Conservation (phyloP, 768 basidiomycete genomes). For the Podaxis sp. region DNA sequence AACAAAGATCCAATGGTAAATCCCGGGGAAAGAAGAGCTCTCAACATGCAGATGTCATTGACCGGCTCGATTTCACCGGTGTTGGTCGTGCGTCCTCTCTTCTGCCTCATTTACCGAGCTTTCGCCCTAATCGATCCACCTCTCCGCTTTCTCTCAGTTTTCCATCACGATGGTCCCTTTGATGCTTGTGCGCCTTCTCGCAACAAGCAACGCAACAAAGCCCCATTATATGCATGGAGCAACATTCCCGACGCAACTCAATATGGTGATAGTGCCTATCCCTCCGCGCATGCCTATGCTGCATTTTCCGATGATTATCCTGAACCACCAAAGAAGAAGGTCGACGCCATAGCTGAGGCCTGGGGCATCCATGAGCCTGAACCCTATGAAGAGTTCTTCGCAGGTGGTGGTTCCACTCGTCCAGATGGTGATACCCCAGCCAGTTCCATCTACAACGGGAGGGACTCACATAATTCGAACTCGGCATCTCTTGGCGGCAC, state of each 20-base stretch:
- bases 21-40: conserved; percentile 68
- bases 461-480: conserved; percentile 42
- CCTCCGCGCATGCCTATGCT: conserved; percentile 46
- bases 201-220: conserved; percentile 75
- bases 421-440: conserved; percentile 57
- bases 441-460: conserved; percentile 70
- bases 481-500: conserved; percentile 33
- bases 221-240: conserved; percentile 83
- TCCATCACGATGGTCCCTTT: conserved; percentile 91
- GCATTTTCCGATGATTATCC: conserved; percentile 52
- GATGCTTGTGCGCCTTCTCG: conserved; percentile 91
- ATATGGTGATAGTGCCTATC: conserved; percentile 47
- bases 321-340: conserved; percentile 77
- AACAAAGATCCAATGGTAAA: conserved; percentile 40
- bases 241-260: conserved; percentile 36
- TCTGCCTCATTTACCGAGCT: conserved; percentile 5
- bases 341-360: conserved; percentile 87
- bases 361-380: conserved; percentile 94
- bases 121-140: conserved; percentile 22
- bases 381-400: conserved; percentile 87
- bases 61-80: conserved; percentile 83
- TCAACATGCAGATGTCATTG: conserved; percentile 85
- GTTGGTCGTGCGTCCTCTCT: conserved; percentile 64
- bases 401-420: conserved; percentile 62
- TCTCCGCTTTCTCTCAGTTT: conserved; percentile 49